Evolutionary conservation across 495 filamentous ascomycete genomes (phyloP), one percentile per base, ranked within the genome.

Genomic region (Hyaloscypha variabilis): DNA sequence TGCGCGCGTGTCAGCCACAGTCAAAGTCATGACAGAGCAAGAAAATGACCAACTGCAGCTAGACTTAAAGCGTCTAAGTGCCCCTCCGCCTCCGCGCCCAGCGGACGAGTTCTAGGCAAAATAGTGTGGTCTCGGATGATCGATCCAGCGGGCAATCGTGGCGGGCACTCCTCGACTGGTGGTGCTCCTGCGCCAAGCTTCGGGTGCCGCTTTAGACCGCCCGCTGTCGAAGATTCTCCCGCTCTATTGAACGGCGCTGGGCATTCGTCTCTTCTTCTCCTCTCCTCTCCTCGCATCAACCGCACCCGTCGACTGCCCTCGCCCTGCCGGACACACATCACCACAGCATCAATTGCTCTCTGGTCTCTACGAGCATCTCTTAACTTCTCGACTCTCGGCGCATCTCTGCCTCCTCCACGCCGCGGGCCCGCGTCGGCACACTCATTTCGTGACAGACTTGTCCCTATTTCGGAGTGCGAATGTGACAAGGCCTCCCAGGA

Each of bases 391-490:
- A 17, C 39, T 19, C 8, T 46, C 17, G 39, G 6, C 39, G 17
- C 39, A 46, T 17, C 11, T 46, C 39, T 46, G 14, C n/a, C 51
- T 57, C 54, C 24, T 29, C 54, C 25, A 30, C 54, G 54, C 54
- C 54, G 54, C 54, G 29, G 10, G 25, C 54, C 54, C 13, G 54
- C 54, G 54, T 29, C 24, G 54, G 25, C 34, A 31, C 54, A 4
- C 54, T 30, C 54, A 57, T 31, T 57, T 57, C 54, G 54, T 57
- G 29, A 31, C 54, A 57, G 26, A n/a, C 0, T 23, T 57, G 54
- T 57, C 54, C 54, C 54, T 57, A 57, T 57, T 57, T 34, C 54
- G 54, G 54, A 57, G 54, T 11, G 54, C 54, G 54, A 57, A 57
- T 57, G 54, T 57, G 54, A 57, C 54, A 57, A 57, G 54, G 24